Evolutionary conservation across 192 early-diverging fungal species (phyloP), one percentile per base, ranked within the genome.

Genomic region (Dissophora ornata): DNA sequence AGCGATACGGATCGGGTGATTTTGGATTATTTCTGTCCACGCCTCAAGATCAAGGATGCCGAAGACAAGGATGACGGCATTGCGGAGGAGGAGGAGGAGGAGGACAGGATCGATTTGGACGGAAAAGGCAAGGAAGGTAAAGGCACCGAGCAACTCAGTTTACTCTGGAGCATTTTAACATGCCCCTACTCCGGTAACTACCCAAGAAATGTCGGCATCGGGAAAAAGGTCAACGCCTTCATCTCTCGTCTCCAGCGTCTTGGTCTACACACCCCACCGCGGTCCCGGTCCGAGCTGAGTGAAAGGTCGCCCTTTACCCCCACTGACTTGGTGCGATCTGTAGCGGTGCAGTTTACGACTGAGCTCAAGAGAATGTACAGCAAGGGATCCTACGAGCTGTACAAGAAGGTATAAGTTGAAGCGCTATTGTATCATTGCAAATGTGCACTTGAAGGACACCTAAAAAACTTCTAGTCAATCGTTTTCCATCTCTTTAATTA

Each of bases 351-450:
- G 45, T 19, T 60, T 25, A 48, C 18, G 29, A 45, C 15, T 21
- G 58, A 60, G 58, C 58, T 58, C 11, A 58, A 24, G 22, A 19
- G 42, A 47, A 60, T 60, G 16, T 60, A 60, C 58, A 45, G 33
- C 44, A 47, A 9, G 4, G 58, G 58, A 60, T 15, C 58, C 58
- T 47, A 21, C 22, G 58, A 60, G 18, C 24, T 60, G 11, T 10
- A 49, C 45, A 45, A 47, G 19, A 33, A 29, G 58, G 58, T 60
- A 47, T 9, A 26, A 44, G n/a, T 57, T 57, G 56, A 44, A 44
- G 40, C 4, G 1, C 5, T 40, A 48, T 32, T 4, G 28, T 10
- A 24, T 60, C 42, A 32, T 29, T 19, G 12, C 42, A 60, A 26
- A 24, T 26, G 16, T 47, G 46, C 44, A 34, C 48, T n/a, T 15